These are phyloP conservation scores for Aspergillus tubingensis DNA, from an alignment of 2,329 filamentous ascomycete species.

Conservation along the genomic window DNA sequence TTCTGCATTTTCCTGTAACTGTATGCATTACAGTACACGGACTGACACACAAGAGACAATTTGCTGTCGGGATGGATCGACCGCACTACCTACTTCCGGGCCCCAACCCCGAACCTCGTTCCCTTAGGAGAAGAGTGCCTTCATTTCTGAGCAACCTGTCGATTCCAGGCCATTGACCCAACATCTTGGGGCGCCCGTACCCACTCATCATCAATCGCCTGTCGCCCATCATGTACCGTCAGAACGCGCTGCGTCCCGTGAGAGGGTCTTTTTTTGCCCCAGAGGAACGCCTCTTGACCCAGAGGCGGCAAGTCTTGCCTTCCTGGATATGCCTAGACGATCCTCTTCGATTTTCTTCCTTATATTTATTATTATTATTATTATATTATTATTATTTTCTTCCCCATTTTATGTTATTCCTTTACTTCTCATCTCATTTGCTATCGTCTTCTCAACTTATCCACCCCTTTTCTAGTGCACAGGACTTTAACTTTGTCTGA, in stretches of 20 bases:
- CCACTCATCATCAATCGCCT: conserved; percentile 22
- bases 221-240: conserved; percentile 18
- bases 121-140: conserved; percentile 5
- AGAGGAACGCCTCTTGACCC: conserved; percentile 12
- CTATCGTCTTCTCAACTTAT: not conserved
- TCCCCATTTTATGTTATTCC: conserved; percentile 3
- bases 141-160: conserved; percentile 18
- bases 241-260: conserved; percentile 21
- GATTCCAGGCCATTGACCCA: conserved; percentile 24
- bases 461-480: not conserved
- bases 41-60: conserved; percentile 12
- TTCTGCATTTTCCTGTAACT: conserved; percentile 18
- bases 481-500: conserved; percentile 10
- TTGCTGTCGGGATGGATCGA: conserved; percentile 23
- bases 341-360: not conserved
- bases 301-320: conserved; percentile 16
- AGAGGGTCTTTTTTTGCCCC: conserved; percentile 15
- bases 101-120: conserved; percentile 23
- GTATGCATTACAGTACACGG: conserved; percentile 16
- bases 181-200: conserved; percentile 23
- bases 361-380: not conserved
- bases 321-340: not conserved
- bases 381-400: not conserved
- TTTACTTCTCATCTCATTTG: conserved; percentile 5
- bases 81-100: conserved; percentile 22